Evolutionary conservation across 208 protist species (phyloP).

Genomic region (Trichomonas tenax): DNA sequence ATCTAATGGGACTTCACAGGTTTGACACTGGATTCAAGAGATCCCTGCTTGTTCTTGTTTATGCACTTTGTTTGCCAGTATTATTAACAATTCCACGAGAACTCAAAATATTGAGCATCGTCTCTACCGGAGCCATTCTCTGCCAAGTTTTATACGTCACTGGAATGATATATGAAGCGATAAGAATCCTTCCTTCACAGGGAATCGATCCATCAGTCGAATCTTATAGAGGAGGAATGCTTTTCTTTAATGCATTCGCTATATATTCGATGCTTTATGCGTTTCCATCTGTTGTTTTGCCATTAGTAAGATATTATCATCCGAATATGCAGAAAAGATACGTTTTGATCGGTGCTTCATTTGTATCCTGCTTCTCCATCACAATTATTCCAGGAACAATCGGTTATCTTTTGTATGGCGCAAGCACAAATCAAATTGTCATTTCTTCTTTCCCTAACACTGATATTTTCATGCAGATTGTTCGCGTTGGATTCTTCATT

Average conservation of each 20-base stretch:
- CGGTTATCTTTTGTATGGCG: not conserved
- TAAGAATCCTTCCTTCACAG: not conserved
- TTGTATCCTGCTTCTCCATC: not conserved
- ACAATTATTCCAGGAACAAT: not conserved
- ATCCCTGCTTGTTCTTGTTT: not conserved
- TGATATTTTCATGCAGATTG: not conserved
- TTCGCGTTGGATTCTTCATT: not conserved
- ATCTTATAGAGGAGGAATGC: not conserved
- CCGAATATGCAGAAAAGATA: not conserved
- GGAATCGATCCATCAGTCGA: not conserved
- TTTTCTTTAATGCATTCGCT: not conserved
- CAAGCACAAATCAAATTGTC: not conserved
- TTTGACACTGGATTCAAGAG: not conserved
- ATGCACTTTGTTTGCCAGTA: not conserved
- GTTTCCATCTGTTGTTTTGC: not conserved
- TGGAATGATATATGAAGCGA: not conserved
- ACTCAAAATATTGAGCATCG: not conserved
- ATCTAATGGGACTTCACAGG: not conserved
- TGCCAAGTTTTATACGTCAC: not conserved
- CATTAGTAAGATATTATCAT: not conserved
- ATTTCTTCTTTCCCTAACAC: not conserved
- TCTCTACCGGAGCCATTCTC: not conserved
- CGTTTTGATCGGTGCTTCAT: not conserved
- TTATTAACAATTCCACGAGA: not conserved
- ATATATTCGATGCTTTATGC: not conserved